phyloP scores from a whole-genome alignment of 129 eudicot genomes.

The Helianthus tuberosus region DNA sequence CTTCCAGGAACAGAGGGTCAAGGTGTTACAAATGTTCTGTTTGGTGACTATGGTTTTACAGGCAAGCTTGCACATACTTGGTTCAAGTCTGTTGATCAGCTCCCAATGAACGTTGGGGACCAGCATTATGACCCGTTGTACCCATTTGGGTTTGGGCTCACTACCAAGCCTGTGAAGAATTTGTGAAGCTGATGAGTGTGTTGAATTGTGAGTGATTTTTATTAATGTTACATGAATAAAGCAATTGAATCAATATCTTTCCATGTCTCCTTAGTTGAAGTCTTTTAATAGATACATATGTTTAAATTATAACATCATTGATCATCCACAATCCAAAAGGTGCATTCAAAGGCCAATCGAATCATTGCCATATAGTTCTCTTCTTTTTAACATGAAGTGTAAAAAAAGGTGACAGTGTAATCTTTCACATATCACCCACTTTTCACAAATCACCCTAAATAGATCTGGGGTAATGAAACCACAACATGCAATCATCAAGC shows the following conservation, averaged over 20 bases:
- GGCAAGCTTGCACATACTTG: constrained; percentile 76
- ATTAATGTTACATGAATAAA: constrained; percentile 28
- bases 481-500: no score
- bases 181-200: constrained; percentile 26
- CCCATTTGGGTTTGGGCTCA: constrained; percentile 74
- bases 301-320: no score
- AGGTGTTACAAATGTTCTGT: constrained; percentile 72
- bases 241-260: constrained; percentile 17
- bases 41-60: constrained; percentile 75
- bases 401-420: no score
- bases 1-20: constrained; percentile 82
- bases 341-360: no score
- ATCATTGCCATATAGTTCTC: no score
- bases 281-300: no score
- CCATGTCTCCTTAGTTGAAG: constrained; percentile 2
- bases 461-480: no score
- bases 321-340: no score
- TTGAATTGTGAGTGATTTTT: constrained; percentile 4
- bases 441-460: no score
- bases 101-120: constrained; percentile 85
- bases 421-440: no score
- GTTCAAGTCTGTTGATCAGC: constrained; percentile 80
- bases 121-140: constrained; percentile 73
- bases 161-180: constrained; percentile 44
- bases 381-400: no score